Evolutionary conservation across 2,329 filamentous ascomycete species (phyloP), one percentile per base, ranked within the genome.

Genomic region (Aspergillus fumigatiaffinis): DNA sequence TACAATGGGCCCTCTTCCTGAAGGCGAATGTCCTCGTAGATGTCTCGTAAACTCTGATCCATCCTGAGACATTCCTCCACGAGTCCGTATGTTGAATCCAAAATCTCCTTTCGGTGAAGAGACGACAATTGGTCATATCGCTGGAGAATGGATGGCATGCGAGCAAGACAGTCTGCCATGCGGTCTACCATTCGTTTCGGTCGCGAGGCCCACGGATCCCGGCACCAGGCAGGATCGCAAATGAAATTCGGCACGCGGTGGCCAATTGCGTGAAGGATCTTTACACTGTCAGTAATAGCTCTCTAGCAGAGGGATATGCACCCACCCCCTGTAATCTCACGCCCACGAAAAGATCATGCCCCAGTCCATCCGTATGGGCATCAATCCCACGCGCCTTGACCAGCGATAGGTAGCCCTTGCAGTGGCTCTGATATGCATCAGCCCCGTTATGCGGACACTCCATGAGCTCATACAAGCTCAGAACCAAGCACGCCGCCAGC

Each of bases 401-500:
- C 26, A 76, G 57, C 14, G 63, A 68, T n/a, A 67, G 53, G 50
- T 69, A 67, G 10, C 73, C 73, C 12, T 65, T 62, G 21, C 67
- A 66, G 50, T 76, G 73, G 29, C 62, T 68, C 8, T 68, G 57
- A 62, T 71, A 74, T 3, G 64, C 73, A 3, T 62, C 52, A 9
- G 62, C 57, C n/a, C 63, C 68, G 14, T 63, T 53, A 38, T 60
- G 63, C 0, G 74, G 73, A 57, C 74, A 76, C 60, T 76, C 72
- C 32, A 68, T 59, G 9, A 71, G 55, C 53, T 73, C 71, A 53
- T 76, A 77, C 46, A 75, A 64, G 20, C 67, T 63, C 1, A 76
- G 57, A 7, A 70, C 63, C 66, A 75, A 65, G 53, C 73, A 75
- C 7, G 72, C 69, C 20, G 72, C 71, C 7, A 76, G 63, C 0